A percentile compares a stretch with the other conserved stretches of the same genome.
These are phyloP conservation scores for Mycena galopus DNA, from an alignment of 768 basidiomycete species.

Conservation along the genomic window DNA sequence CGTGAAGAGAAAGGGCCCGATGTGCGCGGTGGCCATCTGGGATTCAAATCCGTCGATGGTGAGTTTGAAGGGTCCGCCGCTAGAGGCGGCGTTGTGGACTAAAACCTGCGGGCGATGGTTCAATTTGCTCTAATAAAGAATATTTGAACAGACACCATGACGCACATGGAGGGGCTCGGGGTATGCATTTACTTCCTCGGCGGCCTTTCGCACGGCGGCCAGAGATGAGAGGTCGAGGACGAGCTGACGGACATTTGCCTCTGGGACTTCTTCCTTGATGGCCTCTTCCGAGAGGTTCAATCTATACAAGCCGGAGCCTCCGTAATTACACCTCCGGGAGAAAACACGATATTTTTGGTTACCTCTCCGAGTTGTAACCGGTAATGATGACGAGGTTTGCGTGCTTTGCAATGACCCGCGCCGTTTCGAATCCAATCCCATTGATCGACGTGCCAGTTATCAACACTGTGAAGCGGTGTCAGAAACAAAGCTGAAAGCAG, in stretches of 20 bases:
- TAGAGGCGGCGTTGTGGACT: background rate
- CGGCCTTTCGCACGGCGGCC: background rate
- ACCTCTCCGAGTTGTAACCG: background rate
- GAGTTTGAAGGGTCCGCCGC: background rate
- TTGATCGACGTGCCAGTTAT: background rate
- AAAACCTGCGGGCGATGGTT: no score
- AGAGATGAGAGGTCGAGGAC: background rate
- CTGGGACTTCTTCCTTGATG: background rate
- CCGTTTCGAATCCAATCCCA: background rate
- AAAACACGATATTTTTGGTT: background rate
- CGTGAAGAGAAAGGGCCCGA: background rate
- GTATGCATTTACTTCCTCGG: background rate
- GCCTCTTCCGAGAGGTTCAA: background rate
- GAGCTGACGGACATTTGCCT: background rate
- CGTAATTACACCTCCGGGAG: no score
- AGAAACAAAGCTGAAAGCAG: no score
- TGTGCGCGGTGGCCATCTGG: background rate
- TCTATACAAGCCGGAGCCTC: no score
- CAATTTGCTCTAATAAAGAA: no score
- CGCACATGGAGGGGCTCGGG: background rate
- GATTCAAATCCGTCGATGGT: background rate
- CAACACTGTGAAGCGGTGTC: background rate
- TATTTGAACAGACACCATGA: background rate
- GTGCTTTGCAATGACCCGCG: background rate
- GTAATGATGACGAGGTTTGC: background rate